These are phyloP conservation scores for Umbelopsis sp. DNA, from an alignment of 192 early-diverging fungal species.

Conservation along the genomic window DNA sequence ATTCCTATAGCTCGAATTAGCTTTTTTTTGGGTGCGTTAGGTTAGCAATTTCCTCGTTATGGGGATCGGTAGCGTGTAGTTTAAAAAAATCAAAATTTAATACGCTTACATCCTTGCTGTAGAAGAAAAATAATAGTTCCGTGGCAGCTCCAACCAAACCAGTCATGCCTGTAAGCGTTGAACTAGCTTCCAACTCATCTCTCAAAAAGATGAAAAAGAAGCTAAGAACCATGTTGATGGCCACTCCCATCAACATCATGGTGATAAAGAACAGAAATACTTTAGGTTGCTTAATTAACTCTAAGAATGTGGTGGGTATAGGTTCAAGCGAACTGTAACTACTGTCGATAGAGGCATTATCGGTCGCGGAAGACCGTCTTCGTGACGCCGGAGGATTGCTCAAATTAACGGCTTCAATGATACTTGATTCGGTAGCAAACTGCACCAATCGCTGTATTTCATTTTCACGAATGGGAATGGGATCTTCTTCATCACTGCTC, in stretches of 20 bases:
- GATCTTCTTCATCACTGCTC: conserved; percentile 26
- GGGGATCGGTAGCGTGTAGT: neutral
- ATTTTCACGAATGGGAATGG: conserved; percentile 35
- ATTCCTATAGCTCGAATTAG: conserved; percentile 48
- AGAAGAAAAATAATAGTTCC: conserved; percentile 49
- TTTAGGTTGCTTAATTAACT: conserved; percentile 35
- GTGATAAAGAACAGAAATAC: conserved; percentile 43
- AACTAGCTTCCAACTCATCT: conserved; percentile 45
- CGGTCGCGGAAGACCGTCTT: conserved; percentile 2
- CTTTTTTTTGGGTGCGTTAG: conserved; percentile 26
- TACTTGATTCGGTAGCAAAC: conserved; percentile 46
- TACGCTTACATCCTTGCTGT: conserved; percentile 44
- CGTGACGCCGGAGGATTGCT: conserved; percentile 31
- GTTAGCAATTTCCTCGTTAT: neutral
- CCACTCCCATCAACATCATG: conserved; percentile 52
- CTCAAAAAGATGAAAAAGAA: conserved; percentile 49
- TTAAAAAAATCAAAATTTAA: neutral
- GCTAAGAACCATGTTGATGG: conserved; percentile 45
- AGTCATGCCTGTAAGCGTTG: conserved; percentile 45
- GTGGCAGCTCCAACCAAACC: conserved; percentile 46
- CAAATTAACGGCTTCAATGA: conserved; percentile 40
- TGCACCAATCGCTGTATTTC: conserved; percentile 42
- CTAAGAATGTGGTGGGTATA: conserved; percentile 33
- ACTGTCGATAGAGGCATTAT: conserved; percentile 22
- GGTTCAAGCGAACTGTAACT: conserved; percentile 6